Percentiles rank a stretch among this genome's conserved stretches.
Conservation (phyloP, 176 grass and related monocot genomes). For the Coix lacrymajobi region DNA sequence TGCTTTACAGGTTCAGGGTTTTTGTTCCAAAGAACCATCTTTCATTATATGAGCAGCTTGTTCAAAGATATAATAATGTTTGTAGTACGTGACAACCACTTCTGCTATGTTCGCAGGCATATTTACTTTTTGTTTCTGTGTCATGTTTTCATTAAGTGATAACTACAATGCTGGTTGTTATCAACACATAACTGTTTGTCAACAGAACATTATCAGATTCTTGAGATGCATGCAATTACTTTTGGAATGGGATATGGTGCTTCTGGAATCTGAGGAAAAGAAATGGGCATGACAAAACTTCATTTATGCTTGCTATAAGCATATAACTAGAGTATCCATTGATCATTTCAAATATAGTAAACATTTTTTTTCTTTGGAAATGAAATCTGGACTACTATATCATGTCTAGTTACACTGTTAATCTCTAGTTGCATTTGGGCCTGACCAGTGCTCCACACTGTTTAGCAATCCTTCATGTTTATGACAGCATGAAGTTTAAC, state of each 20-base stretch:
- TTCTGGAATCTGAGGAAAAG: neutral
- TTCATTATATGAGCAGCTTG: constrained; percentile 67
- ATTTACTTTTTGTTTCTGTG: constrained; percentile 1
- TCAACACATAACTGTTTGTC: neutral
- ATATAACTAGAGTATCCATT: neutral
- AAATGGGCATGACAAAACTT: neutral
- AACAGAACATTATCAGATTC: neutral
- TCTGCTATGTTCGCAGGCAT: constrained; percentile 19
- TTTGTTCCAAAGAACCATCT: constrained; percentile 82
- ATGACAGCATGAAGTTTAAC: neutral
- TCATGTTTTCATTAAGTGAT: neutral
- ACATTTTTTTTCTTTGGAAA: neutral
- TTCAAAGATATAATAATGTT: constrained; percentile 48
- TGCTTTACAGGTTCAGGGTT: constrained; percentile 73
- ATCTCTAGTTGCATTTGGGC: neutral
- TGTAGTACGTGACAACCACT: constrained; percentile 33
- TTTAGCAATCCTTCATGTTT: constrained; percentile 3
- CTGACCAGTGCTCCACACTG: neutral
- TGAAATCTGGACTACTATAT: neutral
- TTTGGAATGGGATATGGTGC: neutral
- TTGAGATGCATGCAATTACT: neutral
- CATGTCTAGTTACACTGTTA: constrained; percentile 2
- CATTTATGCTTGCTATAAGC: constrained; percentile 1
- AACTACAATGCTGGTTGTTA: neutral
- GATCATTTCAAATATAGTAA: neutral